Evolutionary conservation across 2,329 filamentous ascomycete species (phyloP).

Genomic region (Boeremia exigua): DNA sequence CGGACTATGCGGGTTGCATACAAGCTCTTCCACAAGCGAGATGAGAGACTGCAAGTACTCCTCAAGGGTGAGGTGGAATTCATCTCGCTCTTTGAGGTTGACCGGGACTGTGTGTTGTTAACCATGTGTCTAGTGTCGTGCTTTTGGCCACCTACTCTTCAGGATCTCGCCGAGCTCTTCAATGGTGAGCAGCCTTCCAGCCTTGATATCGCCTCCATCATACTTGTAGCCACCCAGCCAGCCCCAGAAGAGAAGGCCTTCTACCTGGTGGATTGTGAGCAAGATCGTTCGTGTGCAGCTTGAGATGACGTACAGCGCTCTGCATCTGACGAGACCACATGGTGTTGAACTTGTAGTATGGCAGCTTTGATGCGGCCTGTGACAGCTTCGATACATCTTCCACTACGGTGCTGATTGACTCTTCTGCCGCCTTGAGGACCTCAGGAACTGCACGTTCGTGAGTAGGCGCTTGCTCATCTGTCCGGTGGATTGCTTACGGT

Average conservation of each 20-base stretch:
- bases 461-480: constrained; percentile 13
- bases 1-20: constrained; percentile 34
- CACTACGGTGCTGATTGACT: constrained; percentile 73
- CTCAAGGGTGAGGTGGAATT: constrained; percentile 95
- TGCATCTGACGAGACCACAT: constrained; percentile 87
- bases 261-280: constrained; percentile 52
- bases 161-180: constrained; percentile 84
- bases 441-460: constrained; percentile 63
- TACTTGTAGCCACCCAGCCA: constrained; percentile 79
- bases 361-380: constrained; percentile 78
- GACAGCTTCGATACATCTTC: constrained; percentile 73
- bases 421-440: constrained; percentile 73
- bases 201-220: constrained; percentile 58
- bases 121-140: neutral
- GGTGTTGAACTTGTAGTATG: constrained; percentile 97
- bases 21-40: constrained; percentile 85
- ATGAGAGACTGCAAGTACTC: constrained; percentile 93
- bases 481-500: constrained; percentile 56
- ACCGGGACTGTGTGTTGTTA: constrained; percentile 71
- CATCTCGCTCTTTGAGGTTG: constrained; percentile 86
- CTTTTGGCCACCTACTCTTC: constrained; percentile 61
- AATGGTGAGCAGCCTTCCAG: constrained; percentile 77
- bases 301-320: constrained; percentile 64
- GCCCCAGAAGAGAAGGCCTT: constrained; percentile 66
- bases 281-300: neutral